phyloP scores from a whole-genome alignment of 2,329 filamentous ascomycete species.

The Myriosclerotinia curreyana region DNA sequence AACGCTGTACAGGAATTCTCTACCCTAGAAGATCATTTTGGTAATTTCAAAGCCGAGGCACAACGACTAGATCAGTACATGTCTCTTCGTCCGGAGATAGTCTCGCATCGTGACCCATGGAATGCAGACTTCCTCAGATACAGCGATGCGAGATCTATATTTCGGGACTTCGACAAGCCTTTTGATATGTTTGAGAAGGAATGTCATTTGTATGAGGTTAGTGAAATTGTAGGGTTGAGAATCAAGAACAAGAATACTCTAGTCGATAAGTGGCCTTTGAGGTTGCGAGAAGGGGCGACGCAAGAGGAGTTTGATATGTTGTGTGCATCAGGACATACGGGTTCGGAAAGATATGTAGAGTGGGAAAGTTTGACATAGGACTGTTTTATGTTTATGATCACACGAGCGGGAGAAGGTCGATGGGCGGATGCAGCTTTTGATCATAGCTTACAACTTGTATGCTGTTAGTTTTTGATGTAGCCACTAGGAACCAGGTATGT shows the following conservation, averaged over 20 bases:
- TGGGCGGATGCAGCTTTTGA: no score
- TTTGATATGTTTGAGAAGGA: conserved; percentile 15
- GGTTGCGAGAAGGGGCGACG: conserved; percentile 3
- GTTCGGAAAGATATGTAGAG: conserved; percentile 23
- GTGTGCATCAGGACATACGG: neutral
- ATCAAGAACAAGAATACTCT: conserved; percentile 23
- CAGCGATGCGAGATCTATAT: neutral
- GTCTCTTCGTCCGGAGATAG: neutral
- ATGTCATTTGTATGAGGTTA: neutral
- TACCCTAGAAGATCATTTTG: neutral
- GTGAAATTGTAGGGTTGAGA: neutral
- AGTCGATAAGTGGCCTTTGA: conserved; percentile 25
- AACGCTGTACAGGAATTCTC: conserved; percentile 16
- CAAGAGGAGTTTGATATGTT: conserved; percentile 18
- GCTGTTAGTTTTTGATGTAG: no score
- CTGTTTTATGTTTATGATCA: no score
- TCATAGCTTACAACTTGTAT: no score
- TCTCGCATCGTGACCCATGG: neutral
- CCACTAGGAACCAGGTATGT: no score
- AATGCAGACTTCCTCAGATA: conserved; percentile 5
- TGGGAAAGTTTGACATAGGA: conserved; percentile 35
- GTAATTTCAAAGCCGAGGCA: neutral
- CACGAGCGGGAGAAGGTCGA: no score
- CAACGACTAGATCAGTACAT: conserved; percentile 6
- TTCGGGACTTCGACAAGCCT: neutral